Base-by-base conservation (phyloP, 257 asterid genomes). In the Solanum commersonii region DNA sequence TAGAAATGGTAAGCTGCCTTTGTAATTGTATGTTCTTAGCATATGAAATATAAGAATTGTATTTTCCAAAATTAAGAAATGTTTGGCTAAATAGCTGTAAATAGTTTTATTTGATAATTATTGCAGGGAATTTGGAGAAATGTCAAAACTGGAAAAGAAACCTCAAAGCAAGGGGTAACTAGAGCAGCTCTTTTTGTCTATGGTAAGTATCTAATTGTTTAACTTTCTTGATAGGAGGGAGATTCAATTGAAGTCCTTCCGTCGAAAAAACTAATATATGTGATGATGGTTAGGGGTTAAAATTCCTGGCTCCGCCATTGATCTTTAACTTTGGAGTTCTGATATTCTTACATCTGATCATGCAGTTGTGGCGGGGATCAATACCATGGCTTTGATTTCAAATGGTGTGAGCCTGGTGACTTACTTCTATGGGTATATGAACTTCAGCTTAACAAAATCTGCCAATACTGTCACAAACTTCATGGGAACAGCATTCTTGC, bases 381-480 rank as follows among this genome's bases (percentile, higher is more conserved):
- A 93, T 79, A 93, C 92, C 88, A 93, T 94, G 95, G 96, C 94
- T 1, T 89, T 92, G 56, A 92, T 93, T 12, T 94, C 95, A 16
- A 93, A 93, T 85, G 90, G 90, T 92, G 95, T 93, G 92, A 94
- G 95, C 91, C 68, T 93, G 89, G 94, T 93, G 81, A 94, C 91
- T 89, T 94, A 93, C 88, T 94, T 93, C 88, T 87, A 91, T 9
- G 90, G 90, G 90, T 92, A 92, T 90, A 92, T 94, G 96, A 89
- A 93, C 89, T 89, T 94, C 81, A 95, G 92, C 91, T 91, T 94
- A 27, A 63, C 94, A 40, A 88, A 88, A 5, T 89, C 98, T 10
- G 98, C 98, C 9, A 93, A 92, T 91, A 89, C 96, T 0, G 93
- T 93, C 31, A 93, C 96, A 10, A 94, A 94, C 87, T 92, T 93